Evolutionary conservation across 441 rosid genomes (phyloP), one percentile per base, ranked within the genome.

Genomic region (Arabidopsis hybrid): DNA sequence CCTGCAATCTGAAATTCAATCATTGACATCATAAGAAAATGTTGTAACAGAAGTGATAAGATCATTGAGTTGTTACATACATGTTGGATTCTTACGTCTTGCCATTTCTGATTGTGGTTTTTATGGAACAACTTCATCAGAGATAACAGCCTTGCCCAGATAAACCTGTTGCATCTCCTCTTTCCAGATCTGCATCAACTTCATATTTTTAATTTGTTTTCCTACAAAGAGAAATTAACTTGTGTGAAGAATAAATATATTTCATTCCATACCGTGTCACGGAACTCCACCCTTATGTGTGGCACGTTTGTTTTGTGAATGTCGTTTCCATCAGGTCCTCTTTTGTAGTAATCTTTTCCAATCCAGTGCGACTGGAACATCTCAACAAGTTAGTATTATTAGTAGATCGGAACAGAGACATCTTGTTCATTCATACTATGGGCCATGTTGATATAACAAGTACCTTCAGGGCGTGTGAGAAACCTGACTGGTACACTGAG

Each of bases 391-490:
- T 21, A 16, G 42, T 18, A n/a, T 40, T 29, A 63, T 12, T 3
- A 49, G 4, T 8, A 63, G 45, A 69, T 50, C 52, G 0, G 11
- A 57, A 10, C 9, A 13, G 1, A 21, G 36, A 3, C 16, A 32
- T 18, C 60, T 16, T 42, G 14, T 10, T 58, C 7, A 3, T 7
- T 38, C 0, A 17, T 5, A 35, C 40, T 18, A 26, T 4, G 65
- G 26, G 29, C 46, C 39, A 49, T 8, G 34, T 70, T 49, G 26
- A 39, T 58, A 42, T 40, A 43, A 5, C 5, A 57, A 45, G 42
- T 83, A 93, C 99, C 98, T 96, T 96, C 60, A 91, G 80, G 74
- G 96, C 99, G 86, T 96, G 97, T 6, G 98, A 96, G 85, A 96
- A 96, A 80, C 99, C 98, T 38, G 99, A 96, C 80, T 96, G 98